Evolutionary conservation across 2,329 filamentous ascomycete genomes (phyloP).

Genomic region (Arthrobotrys iridis): DNA sequence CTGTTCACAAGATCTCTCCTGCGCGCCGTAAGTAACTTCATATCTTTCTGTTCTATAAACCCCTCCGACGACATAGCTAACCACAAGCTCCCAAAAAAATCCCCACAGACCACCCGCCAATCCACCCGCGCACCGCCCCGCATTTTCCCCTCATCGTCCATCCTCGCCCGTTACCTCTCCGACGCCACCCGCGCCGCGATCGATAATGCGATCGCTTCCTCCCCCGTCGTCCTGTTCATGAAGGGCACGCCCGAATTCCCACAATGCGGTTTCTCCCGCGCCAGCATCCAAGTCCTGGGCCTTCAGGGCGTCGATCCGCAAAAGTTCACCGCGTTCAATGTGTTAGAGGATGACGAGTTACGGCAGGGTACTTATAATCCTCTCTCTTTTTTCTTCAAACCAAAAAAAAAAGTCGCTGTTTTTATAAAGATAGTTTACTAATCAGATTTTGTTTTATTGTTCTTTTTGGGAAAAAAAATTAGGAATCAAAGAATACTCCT

Average conservation of each 20-base stretch:
- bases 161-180: conserved; percentile 68
- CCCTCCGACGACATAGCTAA: neutral
- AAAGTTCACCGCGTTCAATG: conserved; percentile 99
- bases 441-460: neutral
- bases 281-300: conserved; percentile 92
- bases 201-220: conserved; percentile 85
- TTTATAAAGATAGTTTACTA: no score
- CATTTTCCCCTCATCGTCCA: neutral
- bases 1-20: conserved; percentile 46
- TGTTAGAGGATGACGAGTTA: conserved; percentile 88
- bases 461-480: conserved; percentile 3
- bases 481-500: conserved; percentile 99
- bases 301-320: conserved; percentile 92
- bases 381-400: neutral
- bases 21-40: conserved; percentile 18
- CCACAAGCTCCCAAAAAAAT: conserved; percentile 9
- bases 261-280: conserved; percentile 95
- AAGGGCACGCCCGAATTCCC: conserved; percentile 97
- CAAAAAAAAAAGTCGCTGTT: neutral
- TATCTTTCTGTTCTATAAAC: neutral
- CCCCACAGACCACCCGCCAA: conserved; percentile 12
- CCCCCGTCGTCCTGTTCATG: conserved; percentile 98
- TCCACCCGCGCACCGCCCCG: neutral
- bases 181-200: conserved; percentile 82
- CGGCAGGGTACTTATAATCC: conserved; percentile 72